phyloP scores from a whole-genome alignment of 805 yeast genomes.

The Candida schatavii region DNA sequence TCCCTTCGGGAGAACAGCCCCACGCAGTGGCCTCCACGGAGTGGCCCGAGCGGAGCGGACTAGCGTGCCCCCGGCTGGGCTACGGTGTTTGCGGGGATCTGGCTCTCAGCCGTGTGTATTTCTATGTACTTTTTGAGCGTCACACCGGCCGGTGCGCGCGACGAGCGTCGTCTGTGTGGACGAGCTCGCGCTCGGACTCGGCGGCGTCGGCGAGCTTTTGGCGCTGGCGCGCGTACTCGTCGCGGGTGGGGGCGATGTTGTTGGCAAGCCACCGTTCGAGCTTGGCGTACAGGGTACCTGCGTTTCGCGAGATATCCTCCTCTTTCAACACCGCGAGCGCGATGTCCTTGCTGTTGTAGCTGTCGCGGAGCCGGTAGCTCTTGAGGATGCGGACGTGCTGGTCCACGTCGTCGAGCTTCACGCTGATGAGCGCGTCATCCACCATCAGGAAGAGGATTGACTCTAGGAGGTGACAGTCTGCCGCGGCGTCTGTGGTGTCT shows the following conservation, averaged over 20 bases:
- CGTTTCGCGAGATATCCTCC: conserved; percentile 20
- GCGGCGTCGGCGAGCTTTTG: background rate
- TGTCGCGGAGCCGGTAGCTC: conserved; percentile 26
- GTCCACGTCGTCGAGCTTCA: conserved; percentile 27
- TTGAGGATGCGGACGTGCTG: conserved; percentile 15
- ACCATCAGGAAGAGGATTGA: conserved; percentile 22
- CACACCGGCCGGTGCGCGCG: no score
- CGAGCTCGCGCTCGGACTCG: no score
- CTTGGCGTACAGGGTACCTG: conserved; percentile 12
- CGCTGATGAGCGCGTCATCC: conserved; percentile 20
- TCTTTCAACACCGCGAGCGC: conserved; percentile 22
- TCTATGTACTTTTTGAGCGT: no score
- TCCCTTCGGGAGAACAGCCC: no score
- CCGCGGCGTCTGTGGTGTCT: background rate
- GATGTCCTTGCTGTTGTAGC: conserved; percentile 22
- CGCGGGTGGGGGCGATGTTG: conserved; percentile 11
- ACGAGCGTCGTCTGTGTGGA: no score
- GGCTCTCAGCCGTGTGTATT: no score
- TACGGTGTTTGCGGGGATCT: no score
- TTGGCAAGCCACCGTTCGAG: conserved; percentile 24
- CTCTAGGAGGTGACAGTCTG: conserved; percentile 14
- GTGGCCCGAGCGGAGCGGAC: no score
- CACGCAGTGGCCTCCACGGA: no score
- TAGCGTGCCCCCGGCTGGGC: no score
- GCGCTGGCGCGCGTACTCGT: conserved; percentile 3